phyloP scores from a whole-genome alignment of 2,329 filamentous ascomycete species.

The Apiospora saccharicola region DNA sequence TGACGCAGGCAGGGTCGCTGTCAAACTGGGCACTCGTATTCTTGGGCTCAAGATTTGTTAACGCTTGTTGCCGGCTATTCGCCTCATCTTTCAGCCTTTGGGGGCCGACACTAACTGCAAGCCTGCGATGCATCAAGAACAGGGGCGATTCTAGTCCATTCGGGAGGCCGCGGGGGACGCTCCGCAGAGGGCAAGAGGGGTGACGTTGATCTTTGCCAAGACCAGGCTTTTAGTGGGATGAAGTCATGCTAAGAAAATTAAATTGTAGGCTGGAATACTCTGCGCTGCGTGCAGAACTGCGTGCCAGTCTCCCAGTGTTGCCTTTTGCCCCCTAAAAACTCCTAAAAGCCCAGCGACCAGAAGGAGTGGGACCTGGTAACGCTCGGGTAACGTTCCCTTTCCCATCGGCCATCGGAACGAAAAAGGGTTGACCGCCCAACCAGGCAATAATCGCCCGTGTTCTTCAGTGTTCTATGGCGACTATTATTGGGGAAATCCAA shows the following conservation, averaged over 20 bases:
- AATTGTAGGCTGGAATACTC: not conserved
- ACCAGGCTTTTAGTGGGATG: not conserved
- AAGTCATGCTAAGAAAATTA: not conserved
- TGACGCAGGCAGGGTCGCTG: conserved; percentile 6
- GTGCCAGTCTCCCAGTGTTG: too few species aligned
- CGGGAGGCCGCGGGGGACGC: not conserved
- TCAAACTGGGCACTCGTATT: not conserved
- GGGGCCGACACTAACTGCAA: not conserved
- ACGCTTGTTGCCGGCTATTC: not conserved
- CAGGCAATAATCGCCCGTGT: not conserved
- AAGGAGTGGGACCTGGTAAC: not conserved
- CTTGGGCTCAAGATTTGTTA: not conserved
- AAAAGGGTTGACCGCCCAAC: not conserved
- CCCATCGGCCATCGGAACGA: not conserved
- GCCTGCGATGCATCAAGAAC: not conserved
- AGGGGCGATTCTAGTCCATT: not conserved
- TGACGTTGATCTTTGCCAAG: not conserved
- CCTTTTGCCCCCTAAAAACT: too few species aligned
- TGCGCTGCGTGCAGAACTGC: too few species aligned
- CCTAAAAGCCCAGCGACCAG: not conserved
- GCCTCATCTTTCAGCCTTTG: conserved; percentile 1
- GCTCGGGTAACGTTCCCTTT: conserved; percentile 2
- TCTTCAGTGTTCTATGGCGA: not conserved
- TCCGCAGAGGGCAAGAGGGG: not conserved
- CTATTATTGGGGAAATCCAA: not conserved